Percentiles rank a stretch among this genome's conserved stretches.
phyloP scores from a whole-genome alignment of 768 basidiomycete genomes.

The Kwoniella sp. region DNA sequence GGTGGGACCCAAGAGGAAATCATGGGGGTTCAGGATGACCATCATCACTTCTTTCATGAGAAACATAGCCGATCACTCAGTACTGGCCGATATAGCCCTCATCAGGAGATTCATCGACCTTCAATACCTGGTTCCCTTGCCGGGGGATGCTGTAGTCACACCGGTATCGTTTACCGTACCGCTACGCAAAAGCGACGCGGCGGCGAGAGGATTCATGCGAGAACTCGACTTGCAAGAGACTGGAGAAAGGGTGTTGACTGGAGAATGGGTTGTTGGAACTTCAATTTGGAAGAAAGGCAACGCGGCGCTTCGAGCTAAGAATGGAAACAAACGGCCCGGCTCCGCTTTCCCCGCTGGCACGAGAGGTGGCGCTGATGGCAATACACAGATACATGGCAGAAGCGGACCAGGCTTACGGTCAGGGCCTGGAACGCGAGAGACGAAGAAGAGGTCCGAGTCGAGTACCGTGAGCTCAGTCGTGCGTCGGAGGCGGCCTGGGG shows the following conservation, averaged over 20 bases:
- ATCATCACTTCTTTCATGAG: constrained; percentile 71
- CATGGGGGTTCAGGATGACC: constrained; percentile 93
- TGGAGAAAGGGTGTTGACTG: constrained; percentile 77
- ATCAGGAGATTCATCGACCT: constrained; percentile 72
- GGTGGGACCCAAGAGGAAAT: constrained; percentile 81
- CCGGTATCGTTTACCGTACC: constrained; percentile 87
- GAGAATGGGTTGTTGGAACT: constrained; percentile 97
- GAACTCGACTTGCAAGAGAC: constrained; percentile 72
- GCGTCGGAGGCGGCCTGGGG: constrained; percentile 43
- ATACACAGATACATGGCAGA: not conserved
- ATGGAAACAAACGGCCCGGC: not conserved
- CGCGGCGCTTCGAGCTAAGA: constrained; percentile 65
- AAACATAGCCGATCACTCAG: constrained; percentile 75
- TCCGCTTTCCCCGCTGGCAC: not conserved
- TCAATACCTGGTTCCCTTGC: constrained; percentile 77
- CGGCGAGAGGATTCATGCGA: constrained; percentile 66
- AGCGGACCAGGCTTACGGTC: not conserved
- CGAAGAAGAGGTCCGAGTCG: not conserved
- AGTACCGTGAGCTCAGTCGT: not conserved
- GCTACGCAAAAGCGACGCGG: constrained; percentile 57
- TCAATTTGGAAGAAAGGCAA: constrained; percentile 86
- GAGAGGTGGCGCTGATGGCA: not conserved
- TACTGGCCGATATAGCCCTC: constrained; percentile 76
- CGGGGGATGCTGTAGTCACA: constrained; percentile 89
- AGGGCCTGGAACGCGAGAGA: not conserved